Evolutionary conservation across 2,329 filamentous ascomycete genomes (phyloP).

Genomic region (Thelonectria discophora): DNA sequence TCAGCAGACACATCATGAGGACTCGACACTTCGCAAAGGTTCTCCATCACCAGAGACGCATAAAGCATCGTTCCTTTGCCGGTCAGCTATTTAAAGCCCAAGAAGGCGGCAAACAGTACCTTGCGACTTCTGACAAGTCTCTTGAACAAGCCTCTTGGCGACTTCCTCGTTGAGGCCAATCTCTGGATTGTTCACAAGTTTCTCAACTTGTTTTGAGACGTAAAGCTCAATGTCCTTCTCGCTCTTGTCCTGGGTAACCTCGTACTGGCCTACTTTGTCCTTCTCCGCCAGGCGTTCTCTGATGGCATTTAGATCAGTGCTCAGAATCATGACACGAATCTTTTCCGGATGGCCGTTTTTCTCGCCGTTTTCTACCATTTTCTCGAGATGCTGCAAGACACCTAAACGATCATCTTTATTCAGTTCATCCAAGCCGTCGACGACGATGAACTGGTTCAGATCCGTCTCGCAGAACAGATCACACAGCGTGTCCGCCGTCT

Average conservation of each 20-base stretch:
- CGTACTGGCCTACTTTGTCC: not conserved
- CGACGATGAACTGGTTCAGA: conserved; percentile 47
- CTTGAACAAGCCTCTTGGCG: accelerated
- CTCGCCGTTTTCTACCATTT: conserved; percentile 12
- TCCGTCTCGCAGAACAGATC: conserved; percentile 42
- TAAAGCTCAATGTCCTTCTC: conserved; percentile 13
- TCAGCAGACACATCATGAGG: not conserved
- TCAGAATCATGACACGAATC: conserved; percentile 13
- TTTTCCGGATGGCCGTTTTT: not conserved
- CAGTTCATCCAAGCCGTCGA: conserved; percentile 58
- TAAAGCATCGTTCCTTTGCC: conserved; percentile 46
- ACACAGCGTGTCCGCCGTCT: conserved; percentile 43
- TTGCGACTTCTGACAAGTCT: conserved; percentile 2
- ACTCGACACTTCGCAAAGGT: conserved; percentile 37
- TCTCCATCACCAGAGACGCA: conserved; percentile 43
- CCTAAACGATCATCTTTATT: conserved; percentile 40
- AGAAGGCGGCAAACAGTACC: not conserved
- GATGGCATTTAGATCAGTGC: not conserved
- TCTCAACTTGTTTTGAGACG: not conserved
- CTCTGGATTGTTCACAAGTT: not conserved
- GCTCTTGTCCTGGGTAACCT: not conserved
- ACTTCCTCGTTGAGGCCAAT: not conserved
- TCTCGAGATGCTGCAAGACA: conserved; percentile 40
- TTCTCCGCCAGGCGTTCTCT: not conserved
- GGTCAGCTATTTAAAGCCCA: not conserved